Evolutionary conservation across 2,329 filamentous ascomycete species (phyloP).

Genomic region (Colletotrichum salicis): DNA sequence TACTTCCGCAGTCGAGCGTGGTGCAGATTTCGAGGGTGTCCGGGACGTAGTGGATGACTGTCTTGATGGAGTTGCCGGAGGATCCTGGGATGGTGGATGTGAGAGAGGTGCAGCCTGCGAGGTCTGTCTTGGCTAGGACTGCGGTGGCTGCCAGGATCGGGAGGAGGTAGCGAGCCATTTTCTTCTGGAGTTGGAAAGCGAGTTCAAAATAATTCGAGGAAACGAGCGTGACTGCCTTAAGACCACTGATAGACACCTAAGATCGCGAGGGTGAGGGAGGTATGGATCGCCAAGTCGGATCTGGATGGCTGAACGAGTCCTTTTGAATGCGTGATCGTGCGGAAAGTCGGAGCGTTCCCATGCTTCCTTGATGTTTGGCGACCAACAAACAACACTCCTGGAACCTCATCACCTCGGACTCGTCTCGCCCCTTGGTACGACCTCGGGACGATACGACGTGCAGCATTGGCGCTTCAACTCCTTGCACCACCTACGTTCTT

Average conservation of each 20-base stretch:
- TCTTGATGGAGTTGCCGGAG: conserved; percentile 49
- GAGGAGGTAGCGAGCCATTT: conserved; percentile 29
- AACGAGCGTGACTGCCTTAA: background rate
- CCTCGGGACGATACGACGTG: conserved; percentile 1
- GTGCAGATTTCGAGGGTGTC: conserved; percentile 72
- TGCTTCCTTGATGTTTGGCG: background rate
- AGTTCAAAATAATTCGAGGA: background rate
- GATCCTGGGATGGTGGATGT: conserved; percentile 43
- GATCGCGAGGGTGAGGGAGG: background rate
- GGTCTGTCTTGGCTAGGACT: conserved; percentile 54
- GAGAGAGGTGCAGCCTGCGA: conserved; percentile 53
- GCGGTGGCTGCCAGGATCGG: conserved; percentile 44
- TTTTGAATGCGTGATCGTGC: background rate
- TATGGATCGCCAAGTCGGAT: background rate
- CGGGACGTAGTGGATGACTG: conserved; percentile 68
- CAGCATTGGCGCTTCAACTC: background rate
- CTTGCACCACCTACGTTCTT: background rate
- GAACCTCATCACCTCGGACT: background rate
- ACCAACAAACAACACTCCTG: background rate
- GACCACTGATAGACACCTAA: background rate
- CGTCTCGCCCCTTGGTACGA: background rate
- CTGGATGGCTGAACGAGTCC: background rate
- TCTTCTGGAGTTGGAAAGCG: background rate
- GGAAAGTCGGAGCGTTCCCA: background rate
- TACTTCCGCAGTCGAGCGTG: conserved; percentile 72